Evolutionary conservation across 768 basidiomycete genomes (phyloP).

Genomic region (Suillus bovinus): DNA sequence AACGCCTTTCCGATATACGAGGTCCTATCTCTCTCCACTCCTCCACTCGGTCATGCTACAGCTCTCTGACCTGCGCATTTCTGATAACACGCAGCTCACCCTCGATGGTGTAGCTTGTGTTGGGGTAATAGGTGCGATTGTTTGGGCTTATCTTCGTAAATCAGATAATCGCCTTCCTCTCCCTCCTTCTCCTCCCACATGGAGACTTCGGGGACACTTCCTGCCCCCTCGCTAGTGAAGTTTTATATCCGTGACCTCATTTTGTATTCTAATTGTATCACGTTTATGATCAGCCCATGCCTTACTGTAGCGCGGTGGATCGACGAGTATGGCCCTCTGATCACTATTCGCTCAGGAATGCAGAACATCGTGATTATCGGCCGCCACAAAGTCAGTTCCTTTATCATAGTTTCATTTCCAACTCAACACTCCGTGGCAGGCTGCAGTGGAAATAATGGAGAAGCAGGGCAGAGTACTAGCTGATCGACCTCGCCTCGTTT

Average conservation of each 20-base stretch:
- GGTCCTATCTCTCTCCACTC: background rate
- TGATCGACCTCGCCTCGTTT: too few species aligned
- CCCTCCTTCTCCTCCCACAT: background rate
- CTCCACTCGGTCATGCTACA: background rate
- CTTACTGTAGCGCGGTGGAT: background rate
- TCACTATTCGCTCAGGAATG: background rate
- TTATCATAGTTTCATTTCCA: background rate
- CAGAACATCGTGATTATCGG: background rate
- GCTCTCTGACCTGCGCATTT: background rate
- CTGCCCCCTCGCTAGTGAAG: background rate
- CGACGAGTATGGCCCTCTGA: background rate
- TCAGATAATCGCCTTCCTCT: background rate
- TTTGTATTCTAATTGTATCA: background rate
- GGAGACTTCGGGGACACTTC: background rate
- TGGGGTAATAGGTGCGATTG: background rate
- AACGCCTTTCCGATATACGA: background rate
- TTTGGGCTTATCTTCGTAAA: background rate
- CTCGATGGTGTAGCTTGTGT: background rate
- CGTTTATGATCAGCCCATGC: background rate
- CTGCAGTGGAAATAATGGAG: conserved; percentile 52
- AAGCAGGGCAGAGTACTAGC: conserved; percentile 44
- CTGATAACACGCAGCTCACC: background rate
- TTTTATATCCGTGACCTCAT: background rate
- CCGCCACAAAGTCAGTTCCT: too few species aligned
- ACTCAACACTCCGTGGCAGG: background rate